phyloP scores from a whole-genome alignment of 805 yeast genomes.

The Sugiyamaella lignohabitans region DNA sequence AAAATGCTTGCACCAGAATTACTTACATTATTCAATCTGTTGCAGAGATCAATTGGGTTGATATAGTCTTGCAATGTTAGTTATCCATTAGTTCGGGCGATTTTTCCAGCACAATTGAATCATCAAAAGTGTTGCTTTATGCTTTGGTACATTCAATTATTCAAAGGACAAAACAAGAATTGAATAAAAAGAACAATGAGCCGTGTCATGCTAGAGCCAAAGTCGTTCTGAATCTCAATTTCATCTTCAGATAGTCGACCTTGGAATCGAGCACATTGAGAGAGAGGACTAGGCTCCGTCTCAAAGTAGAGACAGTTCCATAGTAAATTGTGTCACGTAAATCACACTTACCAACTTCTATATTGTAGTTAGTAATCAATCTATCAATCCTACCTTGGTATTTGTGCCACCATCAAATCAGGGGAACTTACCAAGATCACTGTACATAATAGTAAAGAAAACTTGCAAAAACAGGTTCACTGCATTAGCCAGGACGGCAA shows the following conservation, averaged over 20 bases:
- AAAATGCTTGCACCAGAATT: too few relatives aligned
- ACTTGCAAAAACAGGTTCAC: constrained; percentile 86
- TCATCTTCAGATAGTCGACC: too few relatives aligned
- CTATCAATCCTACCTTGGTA: not conserved
- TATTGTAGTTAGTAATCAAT: constrained; percentile 3
- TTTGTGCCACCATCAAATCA: not conserved
- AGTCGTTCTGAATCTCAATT: too few relatives aligned
- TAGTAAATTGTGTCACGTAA: not conserved
- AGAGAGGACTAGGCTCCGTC: too few relatives aligned
- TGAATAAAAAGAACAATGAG: too few relatives aligned
- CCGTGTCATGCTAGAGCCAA: too few relatives aligned
- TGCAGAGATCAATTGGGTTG: constrained; percentile 94
- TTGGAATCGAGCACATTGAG: too few relatives aligned
- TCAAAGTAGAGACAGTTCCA: not conserved
- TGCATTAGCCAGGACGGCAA: constrained; percentile 77
- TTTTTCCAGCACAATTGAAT: not conserved
- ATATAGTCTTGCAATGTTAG: constrained; percentile 72
- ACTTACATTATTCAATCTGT: constrained; percentile 62
- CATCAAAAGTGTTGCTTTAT: not conserved
- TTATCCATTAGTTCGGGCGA: not conserved
- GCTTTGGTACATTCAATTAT: not conserved
- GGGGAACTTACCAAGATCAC: constrained; percentile 58
- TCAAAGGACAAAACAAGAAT: too few relatives aligned
- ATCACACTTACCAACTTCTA: constrained; percentile 17
- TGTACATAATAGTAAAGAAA: constrained; percentile 90